Conservation (phyloP, 1,284 basidiomycete species). For the Trametes pubescens region DNA sequence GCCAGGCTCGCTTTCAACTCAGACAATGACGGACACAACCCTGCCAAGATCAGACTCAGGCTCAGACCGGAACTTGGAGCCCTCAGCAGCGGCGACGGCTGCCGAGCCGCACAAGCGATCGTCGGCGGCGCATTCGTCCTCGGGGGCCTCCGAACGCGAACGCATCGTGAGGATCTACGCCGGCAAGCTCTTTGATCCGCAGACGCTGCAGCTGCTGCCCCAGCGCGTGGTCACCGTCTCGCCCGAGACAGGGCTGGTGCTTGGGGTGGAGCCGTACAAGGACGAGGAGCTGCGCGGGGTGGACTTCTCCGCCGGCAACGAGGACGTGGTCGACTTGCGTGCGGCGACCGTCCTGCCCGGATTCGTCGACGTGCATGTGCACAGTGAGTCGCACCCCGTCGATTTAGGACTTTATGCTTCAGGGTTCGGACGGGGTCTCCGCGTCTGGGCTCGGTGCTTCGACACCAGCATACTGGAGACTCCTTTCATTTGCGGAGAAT, state of each 20-base stretch:
- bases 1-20: no score
- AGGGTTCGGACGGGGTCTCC: slow-evolving; percentile 1
- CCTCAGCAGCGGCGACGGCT: neutral
- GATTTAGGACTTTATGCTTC: slow-evolving; percentile 16
- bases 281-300: slow-evolving; percentile 13
- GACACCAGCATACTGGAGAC: neutral
- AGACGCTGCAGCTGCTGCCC: slow-evolving; percentile 43
- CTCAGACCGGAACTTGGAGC: no score
- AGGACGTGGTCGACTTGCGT: slow-evolving; percentile 59
- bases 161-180: slow-evolving; percentile 44
- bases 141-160: neutral
- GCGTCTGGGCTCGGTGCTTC: neutral
- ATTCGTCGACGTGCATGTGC: slow-evolving; percentile 74
- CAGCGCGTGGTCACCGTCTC: slow-evolving; percentile 53
- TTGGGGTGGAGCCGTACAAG: slow-evolving; percentile 27
- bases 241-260: slow-evolving; percentile 22
- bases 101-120: neutral
- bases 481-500: neutral
- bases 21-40: neutral
- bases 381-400: slow-evolving; percentile 52
- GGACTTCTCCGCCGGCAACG: slow-evolving; percentile 22
- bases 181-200: slow-evolving; percentile 53
- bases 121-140: neutral
- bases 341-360: slow-evolving; percentile 64
- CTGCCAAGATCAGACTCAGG: no score